Conservation (phyloP, 169 alveolate genomes). For the Plasmodium blacklocki region DNA sequence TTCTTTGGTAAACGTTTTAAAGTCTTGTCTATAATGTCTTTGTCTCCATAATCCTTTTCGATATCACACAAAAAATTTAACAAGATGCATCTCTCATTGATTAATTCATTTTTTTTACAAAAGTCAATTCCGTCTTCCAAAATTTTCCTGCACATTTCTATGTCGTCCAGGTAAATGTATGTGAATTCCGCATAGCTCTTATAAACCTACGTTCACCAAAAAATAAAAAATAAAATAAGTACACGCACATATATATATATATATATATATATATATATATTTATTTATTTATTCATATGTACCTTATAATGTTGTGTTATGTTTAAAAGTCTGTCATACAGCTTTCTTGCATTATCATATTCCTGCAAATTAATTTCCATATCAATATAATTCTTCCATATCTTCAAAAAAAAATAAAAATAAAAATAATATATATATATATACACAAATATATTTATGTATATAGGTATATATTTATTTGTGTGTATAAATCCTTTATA, state of each 20-base stretch:
- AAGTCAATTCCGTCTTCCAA: slow-evolving; percentile 83
- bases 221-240: slow-evolving; percentile 5
- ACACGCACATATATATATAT: neutral
- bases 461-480: neutral
- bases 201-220: slow-evolving; percentile 74
- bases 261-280: too few species aligned
- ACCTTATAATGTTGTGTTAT: slow-evolving; percentile 94
- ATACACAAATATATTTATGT: neutral
- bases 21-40: slow-evolving; percentile 77
- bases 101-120: slow-evolving; percentile 81
- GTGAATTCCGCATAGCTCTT: slow-evolving; percentile 85
- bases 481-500: too few species aligned
- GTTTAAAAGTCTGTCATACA: slow-evolving; percentile 92
- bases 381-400: slow-evolving; percentile 89
- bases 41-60: slow-evolving; percentile 80
- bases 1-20: slow-evolving; percentile 82
- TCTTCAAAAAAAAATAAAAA: slow-evolving; percentile 33
- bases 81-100: slow-evolving; percentile 86
- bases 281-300: neutral
- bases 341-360: slow-evolving; percentile 87
- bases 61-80: slow-evolving; percentile 77
- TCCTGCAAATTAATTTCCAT: slow-evolving; percentile 84
- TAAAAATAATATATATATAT: neutral
- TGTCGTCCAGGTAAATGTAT: slow-evolving; percentile 76
- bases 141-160: slow-evolving; percentile 81